phyloP scores from a whole-genome alignment of 768 basidiomycete species.

The Lactarius deliciosus region DNA sequence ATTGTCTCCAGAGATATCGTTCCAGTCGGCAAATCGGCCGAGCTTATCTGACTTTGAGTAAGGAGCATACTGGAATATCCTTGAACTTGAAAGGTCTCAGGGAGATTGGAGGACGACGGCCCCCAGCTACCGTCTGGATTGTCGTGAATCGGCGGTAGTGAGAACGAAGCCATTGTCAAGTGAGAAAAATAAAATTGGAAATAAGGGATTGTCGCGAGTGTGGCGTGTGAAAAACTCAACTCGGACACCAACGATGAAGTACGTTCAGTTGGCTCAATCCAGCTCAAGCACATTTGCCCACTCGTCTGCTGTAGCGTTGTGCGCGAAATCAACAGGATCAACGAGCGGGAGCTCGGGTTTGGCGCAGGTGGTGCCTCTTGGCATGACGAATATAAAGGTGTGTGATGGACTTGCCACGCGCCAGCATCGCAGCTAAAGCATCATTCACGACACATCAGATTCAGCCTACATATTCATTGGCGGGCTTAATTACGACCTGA shows the following conservation, averaged over 20 bases:
- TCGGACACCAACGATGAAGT: constrained; percentile 63
- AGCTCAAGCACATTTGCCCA: constrained; percentile 17
- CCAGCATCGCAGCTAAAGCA: constrained; percentile 19
- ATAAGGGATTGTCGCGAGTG: constrained; percentile 11
- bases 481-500: constrained; percentile 82
- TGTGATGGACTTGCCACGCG: constrained; percentile 19
- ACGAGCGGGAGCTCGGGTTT: constrained; percentile 83
- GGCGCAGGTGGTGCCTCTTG: constrained; percentile 73
- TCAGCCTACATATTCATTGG: constrained; percentile 96
- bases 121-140: constrained; percentile 96
- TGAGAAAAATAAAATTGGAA: constrained; percentile 4
- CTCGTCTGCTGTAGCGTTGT: constrained; percentile 61
- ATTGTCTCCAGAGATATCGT: constrained; percentile 66
- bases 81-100: constrained; percentile 96
- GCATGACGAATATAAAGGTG: constrained; percentile 95
- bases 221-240: constrained; percentile 26
- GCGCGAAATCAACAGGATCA: constrained; percentile 91
- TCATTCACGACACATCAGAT: constrained; percentile 46
- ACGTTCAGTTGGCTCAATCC: constrained; percentile 34
- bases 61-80: constrained; percentile 97
- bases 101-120: constrained; percentile 76
- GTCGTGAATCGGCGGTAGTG: constrained; percentile 84
- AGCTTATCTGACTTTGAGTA: constrained; percentile 99
- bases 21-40: constrained; percentile 97
- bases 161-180: constrained; percentile 69